A percentile compares a stretch with the other conserved stretches of the same genome.
phyloP scores from a whole-genome alignment of 768 basidiomycete species.

The Amanita jacksonii region DNA sequence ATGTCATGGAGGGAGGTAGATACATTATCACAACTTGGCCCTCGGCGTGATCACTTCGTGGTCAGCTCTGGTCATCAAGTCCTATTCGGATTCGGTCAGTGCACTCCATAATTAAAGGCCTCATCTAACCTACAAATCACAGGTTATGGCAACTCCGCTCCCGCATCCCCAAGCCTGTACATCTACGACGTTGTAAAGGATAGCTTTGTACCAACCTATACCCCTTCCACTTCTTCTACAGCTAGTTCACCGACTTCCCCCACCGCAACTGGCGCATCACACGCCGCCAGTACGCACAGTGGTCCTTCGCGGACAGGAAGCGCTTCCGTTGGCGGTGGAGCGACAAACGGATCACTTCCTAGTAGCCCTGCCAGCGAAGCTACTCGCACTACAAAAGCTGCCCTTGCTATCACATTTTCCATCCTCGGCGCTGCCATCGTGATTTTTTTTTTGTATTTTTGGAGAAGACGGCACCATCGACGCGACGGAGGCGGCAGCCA shows the following conservation, averaged over 20 bases:
- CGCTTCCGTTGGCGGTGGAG: not conserved
- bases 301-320: slow-evolving; percentile 20
- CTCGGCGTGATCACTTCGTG: slow-evolving; percentile 68
- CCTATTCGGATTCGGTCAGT: slow-evolving; percentile 72
- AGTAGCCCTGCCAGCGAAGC: not conserved
- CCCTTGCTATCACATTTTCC: not conserved
- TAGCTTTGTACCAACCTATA: slow-evolving; percentile 33
- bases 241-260: slow-evolving; percentile 20
- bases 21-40: slow-evolving; percentile 47
- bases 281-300: not conserved
- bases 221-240: slow-evolving; percentile 27
- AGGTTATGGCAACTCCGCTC: slow-evolving; percentile 42
- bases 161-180: slow-evolving; percentile 45
- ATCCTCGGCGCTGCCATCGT: not conserved
- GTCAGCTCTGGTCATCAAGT: slow-evolving; percentile 49
- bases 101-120: not conserved
- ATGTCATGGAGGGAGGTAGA: slow-evolving; percentile 50
- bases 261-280: slow-evolving; percentile 14
- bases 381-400: not conserved
- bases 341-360: not conserved
- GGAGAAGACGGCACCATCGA: not conserved
- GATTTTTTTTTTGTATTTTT: not conserved
- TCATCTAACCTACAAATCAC: slow-evolving; percentile 3
- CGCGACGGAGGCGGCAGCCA: slow-evolving; percentile 7
- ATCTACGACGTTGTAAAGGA: slow-evolving; percentile 40